Conservation (phyloP, 495 filamentous ascomycete genomes). For the Penicillium salamii region DNA sequence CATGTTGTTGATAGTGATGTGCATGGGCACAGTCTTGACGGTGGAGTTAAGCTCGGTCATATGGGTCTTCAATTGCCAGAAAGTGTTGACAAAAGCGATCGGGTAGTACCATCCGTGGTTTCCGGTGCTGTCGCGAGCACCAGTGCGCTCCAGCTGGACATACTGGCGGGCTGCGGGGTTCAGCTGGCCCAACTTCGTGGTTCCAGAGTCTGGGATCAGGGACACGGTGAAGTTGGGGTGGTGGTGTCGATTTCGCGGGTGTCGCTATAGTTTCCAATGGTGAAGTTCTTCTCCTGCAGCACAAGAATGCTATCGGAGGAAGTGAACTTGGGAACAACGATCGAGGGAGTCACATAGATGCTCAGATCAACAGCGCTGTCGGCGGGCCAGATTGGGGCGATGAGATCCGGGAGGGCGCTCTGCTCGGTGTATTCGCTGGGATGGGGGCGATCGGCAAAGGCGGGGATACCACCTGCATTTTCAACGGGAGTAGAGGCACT, state of each 20-base stretch:
- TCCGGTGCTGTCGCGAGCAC: slow-evolving; percentile 72
- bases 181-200: slow-evolving; percentile 59
- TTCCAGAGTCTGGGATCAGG: slow-evolving; percentile 77
- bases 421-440: slow-evolving; percentile 61
- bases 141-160: slow-evolving; percentile 70
- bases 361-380: slow-evolving; percentile 78
- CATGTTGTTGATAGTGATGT: slow-evolving; percentile 78
- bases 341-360: slow-evolving; percentile 76
- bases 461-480: slow-evolving; percentile 55
- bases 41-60: slow-evolving; percentile 95
- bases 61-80: slow-evolving; percentile 90
- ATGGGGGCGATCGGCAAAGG: slow-evolving; percentile 62
- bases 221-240: slow-evolving; percentile 93
- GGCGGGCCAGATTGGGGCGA: slow-evolving; percentile 84
- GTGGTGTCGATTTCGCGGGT: slow-evolving; percentile 72
- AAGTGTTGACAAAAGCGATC: slow-evolving; percentile 86
- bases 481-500: slow-evolving; percentile 39
- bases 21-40: slow-evolving; percentile 75
- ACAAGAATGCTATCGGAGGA: slow-evolving; percentile 58
- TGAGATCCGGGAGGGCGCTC: slow-evolving; percentile 67
- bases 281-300: slow-evolving; percentile 76
- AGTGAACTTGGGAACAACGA: slow-evolving; percentile 65
- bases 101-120: slow-evolving; percentile 98
- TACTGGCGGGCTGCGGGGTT: slow-evolving; percentile 75
- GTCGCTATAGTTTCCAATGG: slow-evolving; percentile 77